Conservation (phyloP, 805 yeast genomes). For the Sugiyamaella marilandica region DNA sequence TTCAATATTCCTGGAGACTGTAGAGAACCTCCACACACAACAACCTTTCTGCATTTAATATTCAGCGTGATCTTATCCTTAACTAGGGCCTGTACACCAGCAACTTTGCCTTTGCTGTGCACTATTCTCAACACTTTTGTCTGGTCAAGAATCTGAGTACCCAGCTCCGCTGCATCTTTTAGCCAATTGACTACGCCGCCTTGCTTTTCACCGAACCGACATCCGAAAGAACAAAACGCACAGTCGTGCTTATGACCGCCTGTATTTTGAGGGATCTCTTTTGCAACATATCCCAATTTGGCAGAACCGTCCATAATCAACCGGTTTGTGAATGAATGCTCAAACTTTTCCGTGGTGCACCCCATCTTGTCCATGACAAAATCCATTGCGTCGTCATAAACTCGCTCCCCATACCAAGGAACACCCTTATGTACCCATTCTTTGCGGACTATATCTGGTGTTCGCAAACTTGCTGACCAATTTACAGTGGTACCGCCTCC, state of each 20-base stretch:
- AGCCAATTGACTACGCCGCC: conserved; percentile 52
- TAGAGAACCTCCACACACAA: conserved; percentile 45
- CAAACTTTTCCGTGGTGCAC: conserved; percentile 35
- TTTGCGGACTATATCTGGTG: conserved; percentile 46
- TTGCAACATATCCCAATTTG: conserved; percentile 42
- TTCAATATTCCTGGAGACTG: conserved; percentile 46
- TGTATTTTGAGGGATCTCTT: conserved; percentile 44
- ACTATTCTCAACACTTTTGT: conserved; percentile 39
- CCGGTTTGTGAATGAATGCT: conserved; percentile 44
- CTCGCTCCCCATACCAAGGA: conserved; percentile 42
- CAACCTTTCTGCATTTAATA: conserved; percentile 42
- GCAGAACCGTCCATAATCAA: conserved; percentile 41
- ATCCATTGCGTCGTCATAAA: conserved; percentile 43
- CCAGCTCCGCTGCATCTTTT: conserved; percentile 42
- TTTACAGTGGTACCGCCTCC: conserved; percentile 58
- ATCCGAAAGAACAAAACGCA: conserved; percentile 47
- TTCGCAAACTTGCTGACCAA: conserved; percentile 51
- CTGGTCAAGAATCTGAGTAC: conserved; percentile 44
- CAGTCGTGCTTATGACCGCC: conserved; percentile 41
- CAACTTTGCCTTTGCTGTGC: conserved; percentile 42
- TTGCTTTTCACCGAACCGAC: conserved; percentile 47
- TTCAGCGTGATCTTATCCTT: conserved; percentile 20
- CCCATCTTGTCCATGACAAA: conserved; percentile 48
- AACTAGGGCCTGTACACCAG: conserved; percentile 41
- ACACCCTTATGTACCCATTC: conserved; percentile 48